Base-by-base conservation (phyloP, 345 rosid genomes). In the Aquilaria sinensis region DNA sequence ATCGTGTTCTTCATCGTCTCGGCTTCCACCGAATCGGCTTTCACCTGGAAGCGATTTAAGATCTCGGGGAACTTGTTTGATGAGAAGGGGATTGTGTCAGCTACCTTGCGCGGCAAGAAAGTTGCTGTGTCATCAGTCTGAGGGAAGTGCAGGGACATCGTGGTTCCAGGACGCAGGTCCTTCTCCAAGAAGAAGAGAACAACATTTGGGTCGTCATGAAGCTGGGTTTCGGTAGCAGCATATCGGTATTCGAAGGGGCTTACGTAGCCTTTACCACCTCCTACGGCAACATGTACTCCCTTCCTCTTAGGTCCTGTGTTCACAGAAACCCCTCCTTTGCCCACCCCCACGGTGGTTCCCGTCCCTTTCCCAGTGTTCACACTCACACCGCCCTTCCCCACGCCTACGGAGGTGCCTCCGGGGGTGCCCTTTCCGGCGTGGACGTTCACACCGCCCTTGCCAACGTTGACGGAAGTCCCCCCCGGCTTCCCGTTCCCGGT, bases 101-200 rank as follows among this genome's bases (percentile, higher is more conserved):
- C 86, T n/a, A 71, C 79, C 33, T 71, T 72, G 53, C 92, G 90
- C 33, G 96, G 87, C 72, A 88, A 72, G 82, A 90, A 85, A 57
- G 81, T 62, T 34, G 86, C 68, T 12, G 60, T 51, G 48, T 82
- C 74, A 9, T 82, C 59, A 61, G 57, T 80, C 72, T 67, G 56
- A 4, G 80, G 61, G 84, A 94, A 90, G 41, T 79, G 68, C 61
- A 94, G 57, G 70, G 72, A 75, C 95, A 90, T 80, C 6, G 64
- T 48, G 33, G 76, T 82, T 23, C 87, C 80, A 1, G 77, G 73
- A 52, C 79, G 75, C 71, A 94, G 31, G 64, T 88, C 87, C 64
- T 90, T 88, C 60, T 90, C 98, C 76, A 86, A 71, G 87, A 94
- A 94, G 74, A 94, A 90, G 14, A 86, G 67, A 29, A 96, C 89